Conservation (phyloP, 805 yeast genomes). For the Ogataea polymorpha region DNA sequence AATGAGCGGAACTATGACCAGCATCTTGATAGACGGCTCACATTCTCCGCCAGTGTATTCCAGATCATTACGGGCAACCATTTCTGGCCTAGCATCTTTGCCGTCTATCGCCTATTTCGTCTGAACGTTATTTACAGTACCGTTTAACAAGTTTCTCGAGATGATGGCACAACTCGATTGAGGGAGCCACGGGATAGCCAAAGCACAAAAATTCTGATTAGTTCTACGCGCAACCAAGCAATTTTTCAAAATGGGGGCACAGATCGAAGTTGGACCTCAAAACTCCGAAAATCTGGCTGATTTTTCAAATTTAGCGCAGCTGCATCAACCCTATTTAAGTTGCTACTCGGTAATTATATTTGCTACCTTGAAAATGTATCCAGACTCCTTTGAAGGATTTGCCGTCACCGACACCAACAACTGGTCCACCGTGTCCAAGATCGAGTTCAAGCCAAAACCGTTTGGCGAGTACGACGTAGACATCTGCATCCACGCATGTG, state of each 20-base stretch:
- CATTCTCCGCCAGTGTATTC: constrained; percentile 22
- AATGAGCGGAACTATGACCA: constrained; percentile 18
- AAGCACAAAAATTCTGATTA: constrained; percentile 6
- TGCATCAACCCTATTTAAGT: neutral
- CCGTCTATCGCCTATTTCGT: constrained; percentile 22
- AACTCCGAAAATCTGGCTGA: neutral
- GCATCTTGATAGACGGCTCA: constrained; percentile 20
- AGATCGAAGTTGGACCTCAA: constrained; percentile 5
- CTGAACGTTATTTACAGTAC: too few species aligned
- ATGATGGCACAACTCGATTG: constrained; percentile 3
- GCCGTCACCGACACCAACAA: constrained; percentile 35
- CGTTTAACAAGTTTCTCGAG: constrained; percentile 9
- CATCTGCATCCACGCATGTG: constrained; percentile 42
- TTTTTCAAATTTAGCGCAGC: neutral
- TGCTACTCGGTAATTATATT: neutral
- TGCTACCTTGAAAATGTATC: constrained; percentile 18
- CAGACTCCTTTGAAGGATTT: constrained; percentile 38
- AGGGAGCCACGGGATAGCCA: constrained; percentile 18
- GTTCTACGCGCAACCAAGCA: constrained; percentile 28
- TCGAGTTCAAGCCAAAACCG: constrained; percentile 35
- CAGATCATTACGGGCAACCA: constrained; percentile 24
- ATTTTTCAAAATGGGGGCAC: constrained; percentile 16
- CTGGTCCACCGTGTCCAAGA: constrained; percentile 33
- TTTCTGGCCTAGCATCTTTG: constrained; percentile 26
- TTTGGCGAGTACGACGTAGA: constrained; percentile 42